These are phyloP conservation scores for Chrysanthemum lavandulifolium DNA, from an alignment of 129 eudicot species.

Conservation along the genomic window DNA sequence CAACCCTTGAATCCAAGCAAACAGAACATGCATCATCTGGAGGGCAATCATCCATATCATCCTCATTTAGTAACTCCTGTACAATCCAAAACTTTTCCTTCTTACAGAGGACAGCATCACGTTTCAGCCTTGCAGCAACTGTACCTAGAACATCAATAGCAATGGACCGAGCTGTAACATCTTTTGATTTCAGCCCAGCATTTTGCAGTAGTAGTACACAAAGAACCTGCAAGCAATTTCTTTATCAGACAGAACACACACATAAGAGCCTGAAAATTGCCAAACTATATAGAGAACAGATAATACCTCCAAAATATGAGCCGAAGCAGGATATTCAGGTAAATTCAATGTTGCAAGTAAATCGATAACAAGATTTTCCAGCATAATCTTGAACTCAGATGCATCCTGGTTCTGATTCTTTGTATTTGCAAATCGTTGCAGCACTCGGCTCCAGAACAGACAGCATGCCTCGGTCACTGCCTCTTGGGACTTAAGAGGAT, in stretches of 20 bases:
- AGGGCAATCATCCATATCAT: slow-evolving; percentile 30
- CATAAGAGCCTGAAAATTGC: slow-evolving; percentile 16
- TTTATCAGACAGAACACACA: slow-evolving; percentile 20
- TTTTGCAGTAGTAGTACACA: slow-evolving; percentile 93
- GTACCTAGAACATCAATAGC: slow-evolving; percentile 96
- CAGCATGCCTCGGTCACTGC: slow-evolving; percentile 90
- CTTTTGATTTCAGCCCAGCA: slow-evolving; percentile 93
- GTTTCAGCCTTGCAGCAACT: slow-evolving; percentile 92
- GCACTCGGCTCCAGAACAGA: slow-evolving; percentile 91
- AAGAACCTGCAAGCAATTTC: slow-evolving; percentile 72
- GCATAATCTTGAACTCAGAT: slow-evolving; percentile 74
- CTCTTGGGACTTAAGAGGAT: slow-evolving; percentile 75
- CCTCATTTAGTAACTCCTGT: slow-evolving; percentile 50
- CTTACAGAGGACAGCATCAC: slow-evolving; percentile 70
- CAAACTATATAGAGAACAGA: background rate
- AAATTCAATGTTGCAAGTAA: slow-evolving; percentile 76
- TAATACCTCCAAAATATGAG: slow-evolving; percentile 82
- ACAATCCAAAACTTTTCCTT: slow-evolving; percentile 82
- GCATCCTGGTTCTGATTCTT: slow-evolving; percentile 86
- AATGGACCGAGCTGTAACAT: slow-evolving; percentile 71
- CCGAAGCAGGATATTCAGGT: slow-evolving; percentile 97
- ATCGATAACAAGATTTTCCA: slow-evolving; percentile 91
- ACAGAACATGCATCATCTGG: slow-evolving; percentile 67
- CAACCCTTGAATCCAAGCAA: slow-evolving; percentile 60
- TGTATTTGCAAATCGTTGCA: slow-evolving; percentile 75